Evolutionary conservation across 2,329 filamentous ascomycete species (phyloP), one percentile per base, ranked within the genome.

Genomic region (Fusarium gaditjirri): DNA sequence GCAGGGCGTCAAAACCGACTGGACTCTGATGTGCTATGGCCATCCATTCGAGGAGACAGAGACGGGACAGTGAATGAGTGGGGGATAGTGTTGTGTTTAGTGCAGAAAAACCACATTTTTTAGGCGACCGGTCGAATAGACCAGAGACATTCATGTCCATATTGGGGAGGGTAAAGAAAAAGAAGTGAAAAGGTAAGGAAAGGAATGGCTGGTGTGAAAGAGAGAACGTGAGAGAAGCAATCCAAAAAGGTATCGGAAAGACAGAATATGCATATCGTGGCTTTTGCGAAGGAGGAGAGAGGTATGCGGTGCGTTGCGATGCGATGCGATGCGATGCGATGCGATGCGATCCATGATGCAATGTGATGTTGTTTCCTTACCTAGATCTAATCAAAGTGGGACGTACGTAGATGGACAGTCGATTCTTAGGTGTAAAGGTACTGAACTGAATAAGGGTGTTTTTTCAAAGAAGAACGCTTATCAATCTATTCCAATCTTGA

Each of bases 1-100:
- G 70, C 70, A 72, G 63, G 70, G 65, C 66, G 70, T 53, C 70
- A 55, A 72, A 50, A 44, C 33, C 50, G 41, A 66, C 61, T 57
- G 65, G 66, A 61, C 44, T 38, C 41, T 35, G 65, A 62, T 64
- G 41, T 64, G 46, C 43, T 35, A 66, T 44, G 35, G 25, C 41
- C 60, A 52, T 29, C 41, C 60, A 52, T 53, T 43, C 52, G 62
- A 49, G 29, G 54, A 56, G 53, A 27, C 16, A 33, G 47, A 56
- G 53, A 68, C 64, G 60, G 36, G 49, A 65, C 25, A 39, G 33
- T 56, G 25, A 41, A 63, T 55, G 69, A 65, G 69, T 64, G 65
- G 65, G 63, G 70, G 65, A 71, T 71, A 31, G 61, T 73, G 70
- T 73, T 73, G 50, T 72, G 70, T 73, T 71, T 66, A 72, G 70